Percentiles rank a stretch among this genome's conserved stretches.
Evolutionary conservation across 2,329 filamentous ascomycete genomes (phyloP).

Genomic region (Fusarium sp.): DNA sequence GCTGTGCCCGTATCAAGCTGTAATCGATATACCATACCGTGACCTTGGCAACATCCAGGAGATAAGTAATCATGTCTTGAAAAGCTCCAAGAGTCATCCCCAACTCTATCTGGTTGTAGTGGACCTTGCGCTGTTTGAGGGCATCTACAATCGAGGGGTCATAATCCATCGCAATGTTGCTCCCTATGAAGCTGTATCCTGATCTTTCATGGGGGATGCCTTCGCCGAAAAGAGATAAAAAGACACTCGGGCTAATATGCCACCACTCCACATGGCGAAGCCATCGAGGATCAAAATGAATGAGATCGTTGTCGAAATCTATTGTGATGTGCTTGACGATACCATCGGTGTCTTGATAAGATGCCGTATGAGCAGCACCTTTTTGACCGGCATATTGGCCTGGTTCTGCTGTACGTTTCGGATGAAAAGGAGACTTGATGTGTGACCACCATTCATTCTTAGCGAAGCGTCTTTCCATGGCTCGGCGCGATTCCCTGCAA

Average conservation of each 20-base stretch:
- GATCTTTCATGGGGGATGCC: rapidly evolving
- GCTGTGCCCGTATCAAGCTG: not conserved
- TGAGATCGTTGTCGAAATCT: not conserved
- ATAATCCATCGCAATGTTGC: constrained; percentile 17
- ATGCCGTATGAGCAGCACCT: not conserved
- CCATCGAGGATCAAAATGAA: constrained; percentile 3
- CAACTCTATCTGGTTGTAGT: not conserved
- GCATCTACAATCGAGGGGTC: not conserved
- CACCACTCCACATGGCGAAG: not conserved
- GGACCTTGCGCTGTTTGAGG: not conserved
- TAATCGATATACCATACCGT: constrained; percentile 25
- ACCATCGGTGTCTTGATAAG: not conserved
- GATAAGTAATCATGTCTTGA: not conserved
- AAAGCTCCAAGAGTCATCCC: not conserved
- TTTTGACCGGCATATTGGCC: not conserved
- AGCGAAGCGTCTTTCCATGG: constrained; percentile 5
- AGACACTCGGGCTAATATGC: not conserved
- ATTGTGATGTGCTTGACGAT: constrained; percentile 12
- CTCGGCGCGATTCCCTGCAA: constrained; percentile 13
- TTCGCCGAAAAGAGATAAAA: not conserved
- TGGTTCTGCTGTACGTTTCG: not conserved
- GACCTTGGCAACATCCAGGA: not conserved
- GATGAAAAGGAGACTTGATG: not conserved
- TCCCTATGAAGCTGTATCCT: constrained; percentile 2
- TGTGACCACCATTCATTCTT: constrained; percentile 33